Percentiles rank a stretch among this genome's conserved stretches.
Evolutionary conservation across 495 filamentous ascomycete genomes (phyloP).

Genomic region (Aspergillus asperescens): DNA sequence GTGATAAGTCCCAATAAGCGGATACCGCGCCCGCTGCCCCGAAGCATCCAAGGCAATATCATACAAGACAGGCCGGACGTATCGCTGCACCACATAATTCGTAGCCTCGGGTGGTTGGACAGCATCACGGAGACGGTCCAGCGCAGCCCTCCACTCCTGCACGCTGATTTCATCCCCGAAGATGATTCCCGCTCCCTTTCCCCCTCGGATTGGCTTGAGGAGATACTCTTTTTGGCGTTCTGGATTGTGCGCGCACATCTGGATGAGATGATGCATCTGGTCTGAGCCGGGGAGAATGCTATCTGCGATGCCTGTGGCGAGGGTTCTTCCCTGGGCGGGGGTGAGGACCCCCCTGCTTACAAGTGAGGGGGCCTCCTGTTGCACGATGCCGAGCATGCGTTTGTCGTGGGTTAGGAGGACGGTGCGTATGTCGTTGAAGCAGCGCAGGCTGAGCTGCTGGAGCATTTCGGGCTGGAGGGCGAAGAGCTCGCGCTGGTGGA

Average conservation of each 20-base stretch:
- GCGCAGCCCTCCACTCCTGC: slow-evolving; percentile 21
- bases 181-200: slow-evolving; percentile 39
- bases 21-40: slow-evolving; percentile 7
- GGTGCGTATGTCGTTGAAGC: slow-evolving; percentile 42
- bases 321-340: slow-evolving; percentile 19
- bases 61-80: slow-evolving; percentile 21
- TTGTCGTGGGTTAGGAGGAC: slow-evolving; percentile 44
- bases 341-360: slow-evolving; percentile 23
- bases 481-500: slow-evolving; percentile 39
- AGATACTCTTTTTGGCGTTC: slow-evolving; percentile 27
- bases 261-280: slow-evolving; percentile 14
- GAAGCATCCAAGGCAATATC: slow-evolving; percentile 18
- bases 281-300: slow-evolving; percentile 23
- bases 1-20: slow-evolving; percentile 30
- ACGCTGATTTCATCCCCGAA: slow-evolving; percentile 34
- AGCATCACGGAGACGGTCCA: slow-evolving; percentile 13
- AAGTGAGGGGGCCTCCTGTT: slow-evolving; percentile 30
- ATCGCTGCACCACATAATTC: slow-evolving; percentile 28
- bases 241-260: not conserved
- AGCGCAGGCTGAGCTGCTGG: slow-evolving; percentile 26
- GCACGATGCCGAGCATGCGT: slow-evolving; percentile 40
- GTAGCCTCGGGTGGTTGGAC: slow-evolving; percentile 4
- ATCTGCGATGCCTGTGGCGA: slow-evolving; percentile 21
- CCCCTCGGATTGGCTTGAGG: slow-evolving; percentile 35
- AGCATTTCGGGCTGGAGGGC: slow-evolving; percentile 25